Evolutionary conservation across 208 protist species (phyloP), one percentile per base, ranked within the genome.

Genomic region (Acanthamoeba royreba): DNA sequence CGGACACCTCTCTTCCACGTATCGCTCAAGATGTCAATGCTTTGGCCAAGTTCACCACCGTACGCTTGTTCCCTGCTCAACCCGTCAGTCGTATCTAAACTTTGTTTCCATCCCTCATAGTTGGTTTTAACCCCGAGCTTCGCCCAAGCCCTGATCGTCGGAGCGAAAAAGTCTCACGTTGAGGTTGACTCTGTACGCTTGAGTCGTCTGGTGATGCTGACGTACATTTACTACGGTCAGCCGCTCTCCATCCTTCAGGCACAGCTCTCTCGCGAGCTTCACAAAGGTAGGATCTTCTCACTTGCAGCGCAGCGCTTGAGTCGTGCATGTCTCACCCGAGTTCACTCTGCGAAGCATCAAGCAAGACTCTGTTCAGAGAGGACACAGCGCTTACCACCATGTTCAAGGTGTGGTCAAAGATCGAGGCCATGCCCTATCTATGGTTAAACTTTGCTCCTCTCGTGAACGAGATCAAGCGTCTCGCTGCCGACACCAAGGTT

Each of bases 391-490:
- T 88, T 5, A 88, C 81, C 19, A 88, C 81, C 15, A 88, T 88
- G 81, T 88, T 88, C 81, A 88, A 88, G 52, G 52, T 63, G n/a
- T 88, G 52, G 45, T 88, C 49, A 31, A 88, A 88, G 46, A 38
- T 88, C 35, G 81, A 88, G 81, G 81, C 81, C 45, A 55, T 88
- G 81, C 81, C 81, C 81, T 88, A 88, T 38, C 52, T 88, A 7
- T 88, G 81, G 81, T 47, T 61, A 40, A 55, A 17, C 81, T 88
- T 88, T 28, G 81, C 81, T 13, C 81, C 52, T 9, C 45, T 88
- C 45, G 52, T 88, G 31, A 40, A 88, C 1, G 81, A 88, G 45
- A 47, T 88, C 25, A 8, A 33, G 4, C 81, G 38, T 19, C 52
- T 63, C 45, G 81, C 81, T 47, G 52, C 45, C 45, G 81, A n/a